Base-by-base conservation (phyloP, 306 rosid species). In the Cyamopsis tetragonoloba region DNA sequence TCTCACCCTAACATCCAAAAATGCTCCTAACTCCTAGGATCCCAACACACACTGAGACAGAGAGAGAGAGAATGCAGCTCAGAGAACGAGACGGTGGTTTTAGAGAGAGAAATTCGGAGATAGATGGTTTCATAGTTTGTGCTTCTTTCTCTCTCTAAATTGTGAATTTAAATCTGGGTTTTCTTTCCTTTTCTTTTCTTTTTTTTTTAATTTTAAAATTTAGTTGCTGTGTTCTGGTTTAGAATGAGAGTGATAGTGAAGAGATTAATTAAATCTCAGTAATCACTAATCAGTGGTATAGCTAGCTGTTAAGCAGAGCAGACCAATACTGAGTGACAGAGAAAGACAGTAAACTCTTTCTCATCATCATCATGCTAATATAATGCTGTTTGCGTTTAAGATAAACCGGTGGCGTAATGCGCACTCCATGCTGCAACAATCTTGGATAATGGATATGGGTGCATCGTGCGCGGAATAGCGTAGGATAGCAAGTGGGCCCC, bases 1-100 rank as follows among this genome's bases (percentile, higher is more conserved):
- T n/a, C 26, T 19, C 49, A 10, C 19, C 6, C 23, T 84, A 85
- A 82, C 96, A 85, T 93, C 88, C 96, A 82, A 80, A 82, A 80
- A 76, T 81, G 81, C 76, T 53, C 62, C 61, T 30, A 15, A 23
- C 22, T 44, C 71, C 19, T 73, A 66, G 79, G 89, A 84, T 91
- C 91, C 83, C 44, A 66, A 55, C 26, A 60, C 70, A 60, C 72
- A 15, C 18, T 2, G 10, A 54, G 27, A 64, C 7, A 24, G 37
- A 48, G 35, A 53, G 39, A 42, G 53, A 66, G 63, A 49, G 65
- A 78, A 51, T 57, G 81, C 34, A 12, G 79, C 4, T 22, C 3
- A 11, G 72, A 59, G 66, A 30, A 57, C 8, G 60, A 41, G 70
- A 59, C 60, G 65, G 76, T 62, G 62, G 78, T 26, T 71, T 34